Evolutionary conservation across 768 basidiomycete species (phyloP), one percentile per base, ranked within the genome.

Genomic region (Podaxis sp.): DNA sequence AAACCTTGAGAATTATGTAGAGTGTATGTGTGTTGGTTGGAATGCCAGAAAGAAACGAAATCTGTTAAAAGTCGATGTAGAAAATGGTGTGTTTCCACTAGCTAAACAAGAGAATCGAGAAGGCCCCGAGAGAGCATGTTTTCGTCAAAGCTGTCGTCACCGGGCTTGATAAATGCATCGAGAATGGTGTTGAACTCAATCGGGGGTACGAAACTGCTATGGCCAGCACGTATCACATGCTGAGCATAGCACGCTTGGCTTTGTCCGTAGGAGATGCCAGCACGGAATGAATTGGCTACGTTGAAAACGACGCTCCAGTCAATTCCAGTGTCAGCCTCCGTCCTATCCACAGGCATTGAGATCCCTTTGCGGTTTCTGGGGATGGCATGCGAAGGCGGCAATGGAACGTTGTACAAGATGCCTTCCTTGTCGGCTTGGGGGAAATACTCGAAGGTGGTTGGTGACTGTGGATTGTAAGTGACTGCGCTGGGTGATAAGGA

Each of bases 61-160:
- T 33, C 33, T 33, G 1, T 9, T 9, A 33, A 33, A 33, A 2
- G 33, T 33, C 9, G 33, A 8, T 7, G 33, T 33, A 9, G 8
- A 33, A 33, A 33, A 33, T 33, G 8, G 29, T 33, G 29, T 33
- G 29, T 8, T 33, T 33, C 29, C 33, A 9, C 7, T 33, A 33
- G 8, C 8, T 33, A 33, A 33, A 33, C 33, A 33, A 38, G 51
- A 33, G 27, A n/a, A 29, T 17, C 75, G 3, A 46, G 43, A 46
- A 15, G 19, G n/a, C 17, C n/a, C 7, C 0, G 43, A 22, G 43
- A 19, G 43, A n/a, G 43, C 17, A 19, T n/a, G 43, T 19, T 7
- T 7, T 9, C 17, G 43, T 46, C 7, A 17, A 19, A 46, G 43
- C 15, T 19, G n/a, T 8, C 4, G 9, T 8, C 15, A 46, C 17